Evolutionary conservation across 1,139 yeast species (phyloP), one percentile per base, ranked within the genome.

Genomic region (Yamadazyma conglobata): DNA sequence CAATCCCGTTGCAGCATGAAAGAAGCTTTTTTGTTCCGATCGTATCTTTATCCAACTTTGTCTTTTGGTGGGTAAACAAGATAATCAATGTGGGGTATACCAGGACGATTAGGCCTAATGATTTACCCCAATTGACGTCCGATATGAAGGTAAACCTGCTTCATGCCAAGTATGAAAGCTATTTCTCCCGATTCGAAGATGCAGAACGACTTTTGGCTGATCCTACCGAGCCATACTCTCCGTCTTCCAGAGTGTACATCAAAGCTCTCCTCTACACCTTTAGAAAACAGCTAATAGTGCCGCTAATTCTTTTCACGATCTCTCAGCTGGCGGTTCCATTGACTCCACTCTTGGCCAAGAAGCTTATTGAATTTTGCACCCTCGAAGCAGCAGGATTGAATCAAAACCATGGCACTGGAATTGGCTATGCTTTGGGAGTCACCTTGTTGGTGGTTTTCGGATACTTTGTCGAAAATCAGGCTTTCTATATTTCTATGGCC

Each of bases 21-120:
- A 52, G 85, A 34, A 50, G 43, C 14, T 50, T 45, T 2, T 73
- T 58, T 43, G 37, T 37, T 3, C 32, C 32, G 6, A 15, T 30
- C 5, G n/a, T 27, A 11, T 19, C 29, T 2, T 10, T 19, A 5
- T 16, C 58, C 4, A 44, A 49, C 22, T 11, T 58, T 0, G 70
- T 77, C 27, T 76, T 76, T 43, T 54, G 66, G 51, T 82, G 91
- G 91, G 61, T 79, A 24, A 39, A 57, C 11, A 84, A 86, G 0
- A 38, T 80, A 3, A 46, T 82, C 46, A 64, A 58, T 22, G 73
- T 71, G 3, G 94, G 94, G 1, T 84, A 83, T 49, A 67, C 68
- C 34, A 66, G 94, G 44, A 78, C 86, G 0, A 54, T 84, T 20
- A 76, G 74, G 30, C 75, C 78, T 5, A 69, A 73, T 32, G 94